A percentile compares a stretch with the other conserved stretches of the same genome.
Evolutionary conservation across 371 early-diverging fungal genomes (phyloP).

Genomic region (Smittium mucronatum): DNA sequence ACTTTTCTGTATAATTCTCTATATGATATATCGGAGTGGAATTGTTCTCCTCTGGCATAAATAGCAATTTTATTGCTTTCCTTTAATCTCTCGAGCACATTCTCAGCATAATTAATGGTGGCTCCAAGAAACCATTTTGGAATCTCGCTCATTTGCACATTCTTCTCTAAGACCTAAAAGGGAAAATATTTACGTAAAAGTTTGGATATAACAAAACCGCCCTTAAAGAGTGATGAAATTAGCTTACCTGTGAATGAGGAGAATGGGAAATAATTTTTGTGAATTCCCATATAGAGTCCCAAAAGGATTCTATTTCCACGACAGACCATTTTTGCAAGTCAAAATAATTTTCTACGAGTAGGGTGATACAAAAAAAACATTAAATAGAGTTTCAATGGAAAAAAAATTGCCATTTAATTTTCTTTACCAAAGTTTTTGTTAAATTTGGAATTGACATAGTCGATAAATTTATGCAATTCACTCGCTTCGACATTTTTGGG

Average conservation of each 20-base stretch:
- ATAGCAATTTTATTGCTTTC: constrained; percentile 53
- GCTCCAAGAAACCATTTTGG: constrained; percentile 86
- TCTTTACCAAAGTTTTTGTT: background rate
- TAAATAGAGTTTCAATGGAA: background rate
- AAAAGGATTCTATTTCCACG: constrained; percentile 55
- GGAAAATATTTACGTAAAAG: background rate
- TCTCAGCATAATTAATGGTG: constrained; percentile 83
- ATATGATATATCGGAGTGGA: constrained; percentile 44
- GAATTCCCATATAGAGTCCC: constrained; percentile 81
- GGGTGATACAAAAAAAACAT: background rate
- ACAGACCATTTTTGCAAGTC: constrained; percentile 79
- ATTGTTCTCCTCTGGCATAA: constrained; percentile 45
- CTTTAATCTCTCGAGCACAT: constrained; percentile 46
- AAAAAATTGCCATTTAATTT: background rate
- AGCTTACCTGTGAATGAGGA: constrained; percentile 22
- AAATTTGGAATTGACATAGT: background rate
- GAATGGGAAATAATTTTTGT: constrained; percentile 48
- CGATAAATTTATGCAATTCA: background rate
- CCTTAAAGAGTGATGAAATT: no score
- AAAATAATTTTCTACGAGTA: constrained; percentile 32
- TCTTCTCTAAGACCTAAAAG: constrained; percentile 41
- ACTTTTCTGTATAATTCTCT: constrained; percentile 53
- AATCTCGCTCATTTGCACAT: constrained; percentile 60
- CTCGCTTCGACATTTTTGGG: background rate
- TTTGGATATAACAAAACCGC: background rate